Percentiles rank a stretch among this genome's conserved stretches.
These are phyloP conservation scores for Endotrypanum monterogeii DNA, from an alignment of 208 protist genomes.

Conservation along the genomic window DNA sequence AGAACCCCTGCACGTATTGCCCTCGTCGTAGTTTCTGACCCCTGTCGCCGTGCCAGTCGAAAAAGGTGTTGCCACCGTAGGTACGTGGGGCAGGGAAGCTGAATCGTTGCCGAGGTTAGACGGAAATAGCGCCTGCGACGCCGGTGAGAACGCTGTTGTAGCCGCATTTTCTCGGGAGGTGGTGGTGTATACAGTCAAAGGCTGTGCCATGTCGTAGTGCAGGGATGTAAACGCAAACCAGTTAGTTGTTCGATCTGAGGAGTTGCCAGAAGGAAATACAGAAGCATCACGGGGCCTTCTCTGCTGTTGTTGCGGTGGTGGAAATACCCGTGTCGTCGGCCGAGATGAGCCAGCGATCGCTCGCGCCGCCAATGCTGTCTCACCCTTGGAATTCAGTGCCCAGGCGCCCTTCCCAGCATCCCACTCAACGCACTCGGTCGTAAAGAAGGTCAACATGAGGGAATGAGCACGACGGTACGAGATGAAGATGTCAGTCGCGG, in stretches of 20 bases:
- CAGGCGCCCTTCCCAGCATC: conserved; percentile 12
- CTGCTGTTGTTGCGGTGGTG: neutral
- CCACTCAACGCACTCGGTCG: conserved; percentile 28
- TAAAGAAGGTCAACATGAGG: conserved; percentile 37
- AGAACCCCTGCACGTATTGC: neutral
- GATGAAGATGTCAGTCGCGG: conserved; percentile 41
- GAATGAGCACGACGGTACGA: conserved; percentile 35
- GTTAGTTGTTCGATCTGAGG: conserved; percentile 7
- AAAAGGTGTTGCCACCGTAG: conserved; percentile 16
- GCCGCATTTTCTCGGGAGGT: conserved; percentile 10
- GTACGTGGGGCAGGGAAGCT: conserved; percentile 39
- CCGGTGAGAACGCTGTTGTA: neutral
- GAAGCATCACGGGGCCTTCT: neutral
- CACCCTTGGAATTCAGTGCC: conserved; percentile 24
- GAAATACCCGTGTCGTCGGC: neutral
- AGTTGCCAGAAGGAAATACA: neutral
- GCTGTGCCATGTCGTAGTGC: conserved; percentile 50
- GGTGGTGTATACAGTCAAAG: conserved; percentile 30
- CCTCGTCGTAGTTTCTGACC: neutral
- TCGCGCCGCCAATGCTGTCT: conserved; percentile 26
- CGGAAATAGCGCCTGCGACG: neutral
- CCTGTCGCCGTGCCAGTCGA: neutral
- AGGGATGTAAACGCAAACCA: conserved; percentile 40
- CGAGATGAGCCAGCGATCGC: conserved; percentile 3
- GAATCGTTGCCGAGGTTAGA: conserved; percentile 11